Conservation (phyloP, 78 protist species). For the Chrysochromulina tobinii region DNA sequence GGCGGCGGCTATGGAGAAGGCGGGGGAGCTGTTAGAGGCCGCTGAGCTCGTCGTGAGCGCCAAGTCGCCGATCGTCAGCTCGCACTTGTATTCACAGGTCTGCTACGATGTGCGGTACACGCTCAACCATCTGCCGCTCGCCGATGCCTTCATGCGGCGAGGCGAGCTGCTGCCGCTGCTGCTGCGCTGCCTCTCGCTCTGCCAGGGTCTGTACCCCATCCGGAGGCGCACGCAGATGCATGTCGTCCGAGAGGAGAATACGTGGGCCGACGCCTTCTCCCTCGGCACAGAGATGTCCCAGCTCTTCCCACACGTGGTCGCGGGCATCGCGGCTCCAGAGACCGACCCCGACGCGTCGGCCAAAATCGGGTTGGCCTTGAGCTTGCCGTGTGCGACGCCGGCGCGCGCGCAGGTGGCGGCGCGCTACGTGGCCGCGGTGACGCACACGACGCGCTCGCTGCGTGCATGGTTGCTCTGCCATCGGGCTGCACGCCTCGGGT, state of each 20-base stretch:
- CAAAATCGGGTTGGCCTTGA: too few species aligned
- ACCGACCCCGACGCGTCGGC: too few species aligned
- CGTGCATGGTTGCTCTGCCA: too few species aligned
- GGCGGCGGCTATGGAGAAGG: too few species aligned
- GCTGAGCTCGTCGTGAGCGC: not conserved
- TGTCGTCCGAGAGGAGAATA: not conserved
- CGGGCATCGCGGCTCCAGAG: not conserved
- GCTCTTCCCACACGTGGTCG: not conserved
- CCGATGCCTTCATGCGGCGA: not conserved
- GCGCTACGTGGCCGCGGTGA: too few species aligned
- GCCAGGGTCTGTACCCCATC: not conserved
- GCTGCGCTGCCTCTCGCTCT: not conserved
- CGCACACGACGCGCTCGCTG: too few species aligned
- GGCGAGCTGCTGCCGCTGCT: not conserved
- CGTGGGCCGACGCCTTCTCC: not conserved
- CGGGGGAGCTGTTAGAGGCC: too few species aligned
- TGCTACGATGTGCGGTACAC: not conserved
- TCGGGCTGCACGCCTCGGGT: not conserved
- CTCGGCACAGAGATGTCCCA: not conserved
- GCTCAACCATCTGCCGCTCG: not conserved
- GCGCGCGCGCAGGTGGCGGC: too few species aligned
- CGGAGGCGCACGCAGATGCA: not conserved
- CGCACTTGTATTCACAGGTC: not conserved
- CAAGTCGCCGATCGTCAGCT: not conserved
- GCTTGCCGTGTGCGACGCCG: too few species aligned